Evolutionary conservation across 2,329 filamentous ascomycete species (phyloP), one percentile per base, ranked within the genome.

Genomic region (Pestalotiopsis sp.): DNA sequence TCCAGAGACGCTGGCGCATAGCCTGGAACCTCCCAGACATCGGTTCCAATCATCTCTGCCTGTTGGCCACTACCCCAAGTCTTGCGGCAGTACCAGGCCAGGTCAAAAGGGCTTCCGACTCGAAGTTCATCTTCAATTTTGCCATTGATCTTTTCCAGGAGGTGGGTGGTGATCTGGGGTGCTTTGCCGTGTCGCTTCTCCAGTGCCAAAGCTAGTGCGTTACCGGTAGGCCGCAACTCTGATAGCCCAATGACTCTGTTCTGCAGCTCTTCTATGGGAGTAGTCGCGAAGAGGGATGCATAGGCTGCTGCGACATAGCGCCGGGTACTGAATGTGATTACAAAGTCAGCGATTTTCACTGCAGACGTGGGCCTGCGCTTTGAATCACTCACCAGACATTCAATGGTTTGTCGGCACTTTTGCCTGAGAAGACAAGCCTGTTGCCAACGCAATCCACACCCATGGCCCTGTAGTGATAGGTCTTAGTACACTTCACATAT

Each of bases 31-130:
- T 77, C 73, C 76, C 76, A 77, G 3, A 76, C 65, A 63, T 77
- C 75, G 1, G 66, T 57, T 3, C 73, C 72, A 1, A 75, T 31
- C 38, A 71, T 72, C 14, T 67, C 69, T 3, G 65, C 66, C 14
- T 75, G 27, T 2, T 63, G 60, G 2, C 76, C 75, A 9, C 49
- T 69, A 0, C 71, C 76, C 76, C 76, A 77, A 9, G 71, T 70
- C 49, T 75, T 77, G 20, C 75, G 74, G n/a, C 72, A 75, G 49
- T 73, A 73, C 75, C 76, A 77, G 3, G 73, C 66, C 27, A 77
- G 59, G 0, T 72, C 72, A 4, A 74, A 70, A 0, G 70, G 72
- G 7, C 52, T 73, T 0, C 71, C 72, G 14, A 62, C 67, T 1
- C 63, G 31, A 11, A 77, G 67, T 9, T 71, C 70, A 2, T 38